Percentiles rank a stretch among this genome's conserved stretches.
Evolutionary conservation across 2,329 filamentous ascomycete genomes (phyloP).

Genomic region (Trichoderma sp.): DNA sequence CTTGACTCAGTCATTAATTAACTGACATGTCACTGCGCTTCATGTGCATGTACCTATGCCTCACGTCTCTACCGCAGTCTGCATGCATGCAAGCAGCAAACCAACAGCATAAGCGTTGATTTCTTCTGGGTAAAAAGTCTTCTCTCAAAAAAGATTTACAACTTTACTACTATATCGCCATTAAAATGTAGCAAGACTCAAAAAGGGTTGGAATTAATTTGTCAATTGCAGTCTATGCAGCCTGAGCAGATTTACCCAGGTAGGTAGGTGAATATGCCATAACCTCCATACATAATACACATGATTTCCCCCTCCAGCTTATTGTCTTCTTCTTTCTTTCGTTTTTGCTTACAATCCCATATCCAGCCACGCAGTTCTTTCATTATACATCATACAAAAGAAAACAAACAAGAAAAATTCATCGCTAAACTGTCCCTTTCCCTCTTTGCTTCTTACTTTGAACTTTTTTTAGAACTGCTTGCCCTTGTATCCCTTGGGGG

Average conservation of each 20-base stretch:
- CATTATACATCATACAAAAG: background rate
- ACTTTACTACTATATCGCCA: background rate
- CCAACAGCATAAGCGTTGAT: background rate
- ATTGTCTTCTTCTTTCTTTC: background rate
- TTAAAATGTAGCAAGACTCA: background rate
- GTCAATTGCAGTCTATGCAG: background rate
- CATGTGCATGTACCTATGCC: background rate
- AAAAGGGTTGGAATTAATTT: background rate
- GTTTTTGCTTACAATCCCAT: background rate
- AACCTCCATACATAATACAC: background rate
- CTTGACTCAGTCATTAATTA: background rate
- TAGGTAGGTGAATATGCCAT: background rate
- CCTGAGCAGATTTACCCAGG: background rate
- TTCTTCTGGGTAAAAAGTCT: too few relatives aligned
- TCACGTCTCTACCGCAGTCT: background rate
- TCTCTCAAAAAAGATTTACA: too few relatives aligned
- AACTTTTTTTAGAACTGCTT: conserved; percentile 27
- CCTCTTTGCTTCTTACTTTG: background rate
- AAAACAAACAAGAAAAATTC: background rate
- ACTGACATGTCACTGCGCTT: background rate
- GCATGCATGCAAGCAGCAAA: background rate
- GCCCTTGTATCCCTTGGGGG: conserved; percentile 49
- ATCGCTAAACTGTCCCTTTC: background rate
- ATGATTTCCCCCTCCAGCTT: background rate
- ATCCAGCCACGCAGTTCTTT: background rate